Conservation (phyloP, 2,329 filamentous ascomycete species). For the Penicillium sp. region DNA sequence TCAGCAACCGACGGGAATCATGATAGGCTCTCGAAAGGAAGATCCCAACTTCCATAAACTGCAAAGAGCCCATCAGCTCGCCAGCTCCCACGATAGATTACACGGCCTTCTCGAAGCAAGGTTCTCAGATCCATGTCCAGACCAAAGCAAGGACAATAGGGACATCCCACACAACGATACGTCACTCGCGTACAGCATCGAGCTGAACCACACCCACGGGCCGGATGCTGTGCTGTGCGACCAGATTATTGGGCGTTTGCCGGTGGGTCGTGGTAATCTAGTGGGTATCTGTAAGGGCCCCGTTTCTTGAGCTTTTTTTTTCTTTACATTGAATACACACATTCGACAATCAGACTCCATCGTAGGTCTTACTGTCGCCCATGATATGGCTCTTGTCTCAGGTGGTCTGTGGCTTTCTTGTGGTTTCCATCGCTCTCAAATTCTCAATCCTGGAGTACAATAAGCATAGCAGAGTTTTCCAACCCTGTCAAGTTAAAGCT, state of each 20-base stretch:
- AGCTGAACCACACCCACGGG: conserved; percentile 23
- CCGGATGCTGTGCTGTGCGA: neutral
- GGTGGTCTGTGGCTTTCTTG: neutral
- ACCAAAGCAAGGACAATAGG: conserved; percentile 20
- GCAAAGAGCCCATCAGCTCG: neutral
- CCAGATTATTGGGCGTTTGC: conserved; percentile 16
- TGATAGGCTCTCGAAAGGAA: too few relatives aligned
- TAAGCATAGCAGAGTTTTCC: neutral
- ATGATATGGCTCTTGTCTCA: neutral
- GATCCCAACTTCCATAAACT: too few relatives aligned
- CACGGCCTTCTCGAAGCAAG: conserved; percentile 25
- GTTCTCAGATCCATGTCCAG: conserved; percentile 19
- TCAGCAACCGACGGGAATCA: too few relatives aligned
- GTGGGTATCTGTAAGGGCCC: conserved; percentile 11
- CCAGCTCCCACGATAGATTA: neutral
- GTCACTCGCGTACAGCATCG: conserved; percentile 18
- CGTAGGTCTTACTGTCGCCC: neutral
- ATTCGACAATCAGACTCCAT: neutral
- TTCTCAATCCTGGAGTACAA: neutral
- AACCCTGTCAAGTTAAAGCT: neutral
- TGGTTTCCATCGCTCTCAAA: neutral
- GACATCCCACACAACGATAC: conserved; percentile 12
- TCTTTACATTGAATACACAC: neutral
- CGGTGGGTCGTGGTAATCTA: conserved; percentile 17
- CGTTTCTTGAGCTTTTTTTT: neutral